Evolutionary conservation across 768 basidiomycete genomes (phyloP), one percentile per base, ranked within the genome.

Genomic region (Mycena maculata): DNA sequence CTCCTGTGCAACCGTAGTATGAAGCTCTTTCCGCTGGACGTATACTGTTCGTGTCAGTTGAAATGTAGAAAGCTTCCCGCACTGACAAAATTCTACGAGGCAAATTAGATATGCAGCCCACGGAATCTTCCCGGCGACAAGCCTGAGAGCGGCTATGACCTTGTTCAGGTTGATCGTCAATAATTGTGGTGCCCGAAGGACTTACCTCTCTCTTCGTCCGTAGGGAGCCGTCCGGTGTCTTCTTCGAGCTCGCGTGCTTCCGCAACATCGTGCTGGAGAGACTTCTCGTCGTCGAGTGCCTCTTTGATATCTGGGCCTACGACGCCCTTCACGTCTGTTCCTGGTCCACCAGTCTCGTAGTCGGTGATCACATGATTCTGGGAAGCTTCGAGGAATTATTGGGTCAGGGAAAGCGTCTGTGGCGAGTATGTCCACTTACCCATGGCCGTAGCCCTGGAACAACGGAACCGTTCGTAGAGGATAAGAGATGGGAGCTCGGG

Each of bases 71-170:
- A 42, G 4, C 36, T 4, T 30, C 13, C 10, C 28, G 31, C 6
- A 42, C 60, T 8, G n/a, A 36, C 53, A 56, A 18, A 64, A 69
- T 49, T 65, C 68, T 23, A 65, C 68, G 1, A 65, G 53, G 27
- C 57, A 64, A 31, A 69, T 64, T 20, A 69, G 23, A 45, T 68
- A 68, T 9, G 67, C 67, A 20, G 52, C 57, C 67, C 67, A 68
- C 0, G 67, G 67, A 7, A 68, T 68, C 22, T 31, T 23, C 10
- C 67, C 67, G 9, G 67, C 42, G 22, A 68, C 42, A 18, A 52
- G 41, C n/a, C 67, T 49, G 25, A 68, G 67, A 44, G 61, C 59
- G 7, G 47, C 67, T 68, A 36, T 1, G 41, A 55, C 16, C 11
- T 8, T 8, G 30, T 15, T 22, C 38, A 42, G 23, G 38, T 20